These are phyloP conservation scores for Lepiota brunneoincarnata DNA, from an alignment of 768 basidiomycete genomes.

Conservation along the genomic window DNA sequence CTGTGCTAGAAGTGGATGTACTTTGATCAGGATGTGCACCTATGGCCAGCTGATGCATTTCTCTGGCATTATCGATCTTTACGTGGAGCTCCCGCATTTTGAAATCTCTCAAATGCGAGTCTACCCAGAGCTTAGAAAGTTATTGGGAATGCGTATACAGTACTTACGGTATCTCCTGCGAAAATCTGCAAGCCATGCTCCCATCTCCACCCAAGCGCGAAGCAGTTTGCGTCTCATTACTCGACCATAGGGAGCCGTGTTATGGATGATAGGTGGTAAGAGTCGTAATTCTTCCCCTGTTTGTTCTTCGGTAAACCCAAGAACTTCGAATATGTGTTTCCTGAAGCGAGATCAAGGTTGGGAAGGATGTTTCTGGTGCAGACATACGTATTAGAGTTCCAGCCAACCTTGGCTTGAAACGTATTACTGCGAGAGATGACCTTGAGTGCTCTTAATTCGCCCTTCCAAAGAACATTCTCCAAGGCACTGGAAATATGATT, in stretches of 20 bases:
- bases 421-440: conserved; percentile 38
- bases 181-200: conserved; percentile 64
- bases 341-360: conserved; percentile 20
- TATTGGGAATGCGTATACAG: background rate
- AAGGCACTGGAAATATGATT: conserved; percentile 49
- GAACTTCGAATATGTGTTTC: conserved; percentile 40
- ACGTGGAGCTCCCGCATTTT: conserved; percentile 42
- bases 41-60: conserved; percentile 69
- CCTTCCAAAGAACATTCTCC: conserved; percentile 74
- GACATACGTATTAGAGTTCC: conserved; percentile 57
- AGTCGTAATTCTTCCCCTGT: conserved; percentile 43
- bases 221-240: conserved; percentile 60
- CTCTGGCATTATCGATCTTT: conserved; percentile 56
- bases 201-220: conserved; percentile 77
- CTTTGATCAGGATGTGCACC: conserved; percentile 81
- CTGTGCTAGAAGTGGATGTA: conserved; percentile 27
- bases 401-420: conserved; percentile 67
- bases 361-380: conserved; percentile 8
- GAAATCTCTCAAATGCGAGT: conserved; percentile 41
- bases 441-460: conserved; percentile 57
- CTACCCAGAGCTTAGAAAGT: conserved; percentile 28
- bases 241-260: conserved; percentile 40
- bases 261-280: conserved; percentile 54
- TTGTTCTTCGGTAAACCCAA: conserved; percentile 40
- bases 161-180: conserved; percentile 42